Conservation (phyloP, 768 basidiomycete species). For the Amanita phalloides region DNA sequence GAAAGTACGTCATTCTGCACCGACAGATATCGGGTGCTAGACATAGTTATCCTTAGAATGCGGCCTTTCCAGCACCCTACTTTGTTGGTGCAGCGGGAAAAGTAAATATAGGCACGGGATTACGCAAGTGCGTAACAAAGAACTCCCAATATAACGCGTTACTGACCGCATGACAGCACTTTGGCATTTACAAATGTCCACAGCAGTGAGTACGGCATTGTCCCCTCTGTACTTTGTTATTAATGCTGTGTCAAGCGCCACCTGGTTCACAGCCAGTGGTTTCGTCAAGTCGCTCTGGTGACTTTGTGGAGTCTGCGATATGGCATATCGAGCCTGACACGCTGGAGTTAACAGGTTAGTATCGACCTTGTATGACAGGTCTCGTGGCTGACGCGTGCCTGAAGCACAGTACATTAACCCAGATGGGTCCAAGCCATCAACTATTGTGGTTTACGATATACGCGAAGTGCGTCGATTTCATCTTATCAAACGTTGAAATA, state of each 20-base stretch:
- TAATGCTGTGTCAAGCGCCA: constrained; percentile 16
- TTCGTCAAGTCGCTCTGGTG: constrained; percentile 2
- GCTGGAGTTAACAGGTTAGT: constrained; percentile 27
- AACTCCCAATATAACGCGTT: neutral
- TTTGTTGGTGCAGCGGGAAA: constrained; percentile 27
- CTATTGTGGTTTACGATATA: constrained; percentile 28
- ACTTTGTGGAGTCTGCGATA: constrained; percentile 31
- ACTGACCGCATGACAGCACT: constrained; percentile 14
- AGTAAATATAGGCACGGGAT: neutral
- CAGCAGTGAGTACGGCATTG: constrained; percentile 17
- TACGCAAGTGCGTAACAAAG: neutral
- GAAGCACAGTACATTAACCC: constrained; percentile 37
- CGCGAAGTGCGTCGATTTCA: constrained; percentile 14
- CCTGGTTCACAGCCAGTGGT: constrained; percentile 20
- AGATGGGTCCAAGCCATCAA: constrained; percentile 26
- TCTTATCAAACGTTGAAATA: too few species aligned
- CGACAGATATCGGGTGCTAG: neutral
- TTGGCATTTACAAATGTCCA: constrained; percentile 25
- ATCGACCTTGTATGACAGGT: neutral
- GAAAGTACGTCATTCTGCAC: neutral
- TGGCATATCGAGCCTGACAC: constrained; percentile 30
- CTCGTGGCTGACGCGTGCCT: neutral
- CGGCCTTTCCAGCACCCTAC: constrained; percentile 24
- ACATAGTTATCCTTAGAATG: constrained; percentile 19
- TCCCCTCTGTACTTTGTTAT: neutral